Base-by-base conservation (phyloP, 2,329 filamentous ascomycete genomes). In the Helotiales sp. region DNA sequence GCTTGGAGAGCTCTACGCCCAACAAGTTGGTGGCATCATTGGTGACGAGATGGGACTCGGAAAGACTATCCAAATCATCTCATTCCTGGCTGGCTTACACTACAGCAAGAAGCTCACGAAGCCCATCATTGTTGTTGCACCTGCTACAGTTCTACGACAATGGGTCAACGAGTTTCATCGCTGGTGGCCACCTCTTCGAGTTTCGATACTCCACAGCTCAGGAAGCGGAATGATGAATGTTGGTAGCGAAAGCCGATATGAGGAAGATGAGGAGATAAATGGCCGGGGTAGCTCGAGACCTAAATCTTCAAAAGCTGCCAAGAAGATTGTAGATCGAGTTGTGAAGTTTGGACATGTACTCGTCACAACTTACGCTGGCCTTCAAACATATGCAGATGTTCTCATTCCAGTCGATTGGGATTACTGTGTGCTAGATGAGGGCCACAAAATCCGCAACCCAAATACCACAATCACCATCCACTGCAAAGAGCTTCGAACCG, bases 1-100 rank as follows among this genome's bases (percentile, higher is more conserved):
- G 96, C 85, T 99, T 6, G 93, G 93, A 78, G 95, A 99, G 78
- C 83, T 99, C 2, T 95, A 97, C 77, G 88, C 89, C 64, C 93
- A 97, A 77, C 87, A 91, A 68, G 93, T 97, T 5, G 96, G 96
- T 26, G 96, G 96, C 2, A 98, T 99, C 63, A 87, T 99, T 45
- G 96, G 95, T 6, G 96, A 99, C 76, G 96, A 99, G 79, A 99
- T 99, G 96, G 96, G 96, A 0, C 82, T 99, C n/a, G 96, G 96
- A 3, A 99, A 99, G 81, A 99, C 96, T 1, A 91, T 92, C 28
- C 90, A 92, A 75, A 84, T 89, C 54, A 92, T 92, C 60, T 77
- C 76, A 17, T 78, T 78, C 74, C 83, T 99, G 58, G 94, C 96
- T 2, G 93, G 93, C 2, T 82, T 99, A 8, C 96, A 99, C 77